phyloP scores from a whole-genome alignment of 305 asterid species.

The Lippia alba region DNA sequence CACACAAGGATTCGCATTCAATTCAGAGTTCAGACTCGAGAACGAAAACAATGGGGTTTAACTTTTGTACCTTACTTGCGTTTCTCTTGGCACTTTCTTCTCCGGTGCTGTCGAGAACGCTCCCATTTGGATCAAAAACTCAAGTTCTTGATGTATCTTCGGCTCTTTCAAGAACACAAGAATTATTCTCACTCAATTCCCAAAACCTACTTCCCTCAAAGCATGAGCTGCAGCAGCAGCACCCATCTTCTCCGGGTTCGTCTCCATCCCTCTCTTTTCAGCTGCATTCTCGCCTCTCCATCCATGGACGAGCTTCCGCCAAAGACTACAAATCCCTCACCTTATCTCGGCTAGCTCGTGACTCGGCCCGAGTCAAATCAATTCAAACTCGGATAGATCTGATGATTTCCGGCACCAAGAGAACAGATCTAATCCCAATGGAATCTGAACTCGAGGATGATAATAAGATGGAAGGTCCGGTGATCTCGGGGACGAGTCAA shows the following conservation, averaged over 20 bases:
- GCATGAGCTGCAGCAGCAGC: not conserved
- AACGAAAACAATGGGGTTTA: not conserved
- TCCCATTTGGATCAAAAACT: not conserved
- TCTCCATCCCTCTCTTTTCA: slow-evolving; percentile 43
- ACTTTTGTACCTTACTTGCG: not conserved
- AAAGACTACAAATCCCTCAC: slow-evolving; percentile 62
- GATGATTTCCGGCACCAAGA: slow-evolving; percentile 47
- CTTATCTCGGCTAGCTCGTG: slow-evolving; percentile 70
- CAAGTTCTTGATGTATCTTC: not conserved
- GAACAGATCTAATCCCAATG: slow-evolving; percentile 76
- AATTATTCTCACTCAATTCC: not conserved
- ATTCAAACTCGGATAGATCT: slow-evolving; percentile 82
- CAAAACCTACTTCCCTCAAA: not conserved
- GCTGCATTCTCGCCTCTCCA: slow-evolving; percentile 72
- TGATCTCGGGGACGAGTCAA: slow-evolving; percentile 84
- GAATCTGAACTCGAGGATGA: slow-evolving; percentile 57
- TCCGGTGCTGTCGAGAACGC: not conserved
- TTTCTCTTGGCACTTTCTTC: too few relatives aligned
- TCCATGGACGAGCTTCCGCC: slow-evolving; percentile 49
- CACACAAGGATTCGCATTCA: not conserved
- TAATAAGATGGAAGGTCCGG: slow-evolving; percentile 67
- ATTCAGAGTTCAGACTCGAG: not conserved
- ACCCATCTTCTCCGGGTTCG: slow-evolving; percentile 7
- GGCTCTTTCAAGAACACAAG: not conserved
- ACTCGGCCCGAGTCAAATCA: slow-evolving; percentile 73